These are phyloP conservation scores for Daedaleopsis nitida DNA, from an alignment of 768 basidiomycete species.

Conservation along the genomic window DNA sequence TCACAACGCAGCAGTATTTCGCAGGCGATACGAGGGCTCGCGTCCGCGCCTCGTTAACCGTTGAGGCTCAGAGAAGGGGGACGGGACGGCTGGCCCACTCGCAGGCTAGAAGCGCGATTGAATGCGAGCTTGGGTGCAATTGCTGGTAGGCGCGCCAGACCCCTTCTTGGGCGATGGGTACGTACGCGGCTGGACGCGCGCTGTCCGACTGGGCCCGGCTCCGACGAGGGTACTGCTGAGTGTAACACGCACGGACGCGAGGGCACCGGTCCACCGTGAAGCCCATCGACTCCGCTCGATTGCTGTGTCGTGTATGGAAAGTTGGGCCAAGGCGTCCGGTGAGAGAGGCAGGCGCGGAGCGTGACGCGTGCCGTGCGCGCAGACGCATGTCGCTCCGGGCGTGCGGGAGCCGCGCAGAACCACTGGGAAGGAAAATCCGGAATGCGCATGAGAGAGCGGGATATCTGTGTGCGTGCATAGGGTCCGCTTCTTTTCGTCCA, in stretches of 20 bases:
- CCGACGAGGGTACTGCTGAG: not conserved
- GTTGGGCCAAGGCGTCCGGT: not conserved
- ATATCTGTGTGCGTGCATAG: not conserved
- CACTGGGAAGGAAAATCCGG: not conserved
- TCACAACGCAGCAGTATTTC: not conserved
- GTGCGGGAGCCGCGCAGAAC: not conserved
- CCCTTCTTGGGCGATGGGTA: not conserved
- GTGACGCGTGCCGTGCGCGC: not conserved
- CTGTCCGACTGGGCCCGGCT: not conserved
- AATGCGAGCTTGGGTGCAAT: not conserved
- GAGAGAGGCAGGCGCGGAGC: too few species aligned
- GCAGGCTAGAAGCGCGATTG: not conserved
- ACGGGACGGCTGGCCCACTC: not conserved
- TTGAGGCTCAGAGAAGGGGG: not conserved
- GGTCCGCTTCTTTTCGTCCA: not conserved
- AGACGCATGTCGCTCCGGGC: not conserved
- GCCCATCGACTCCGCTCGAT: not conserved
- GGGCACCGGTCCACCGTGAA: not conserved
- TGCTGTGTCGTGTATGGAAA: not conserved
- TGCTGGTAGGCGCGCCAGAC: not conserved
- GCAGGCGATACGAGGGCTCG: not conserved
- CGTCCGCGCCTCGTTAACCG: not conserved
- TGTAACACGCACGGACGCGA: not conserved
- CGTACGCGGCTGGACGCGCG: not conserved
- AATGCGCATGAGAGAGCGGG: not conserved